Conservation (phyloP, 371 early-diverging fungal genomes). For the Vairimorpha necatrix region DNA sequence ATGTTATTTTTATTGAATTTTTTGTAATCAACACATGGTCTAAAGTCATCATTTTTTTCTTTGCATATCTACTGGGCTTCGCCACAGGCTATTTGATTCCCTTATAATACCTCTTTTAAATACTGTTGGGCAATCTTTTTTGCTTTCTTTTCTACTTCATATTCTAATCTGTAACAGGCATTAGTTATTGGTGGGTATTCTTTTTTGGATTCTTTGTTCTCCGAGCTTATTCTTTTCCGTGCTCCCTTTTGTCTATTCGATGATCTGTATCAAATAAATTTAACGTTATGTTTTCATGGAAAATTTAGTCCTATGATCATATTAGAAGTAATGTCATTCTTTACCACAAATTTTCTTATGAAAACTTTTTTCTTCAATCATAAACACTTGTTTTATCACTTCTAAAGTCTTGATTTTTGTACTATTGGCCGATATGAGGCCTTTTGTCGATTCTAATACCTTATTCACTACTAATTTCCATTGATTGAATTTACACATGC, state of each 20-base stretch:
- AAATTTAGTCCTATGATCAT: background rate
- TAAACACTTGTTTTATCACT: background rate
- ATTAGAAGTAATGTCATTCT: background rate
- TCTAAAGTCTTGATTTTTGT: background rate
- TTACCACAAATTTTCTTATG: background rate
- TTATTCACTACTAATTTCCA: background rate
- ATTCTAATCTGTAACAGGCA: background rate
- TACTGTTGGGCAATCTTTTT: constrained; percentile 1
- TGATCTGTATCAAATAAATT: background rate
- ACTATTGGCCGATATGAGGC: background rate
- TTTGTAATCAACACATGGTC: constrained; percentile 10
- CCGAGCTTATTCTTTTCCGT: background rate
- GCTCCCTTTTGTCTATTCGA: too few species aligned
- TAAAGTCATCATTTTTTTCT: background rate
- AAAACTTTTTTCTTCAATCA: background rate
- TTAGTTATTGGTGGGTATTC: background rate
- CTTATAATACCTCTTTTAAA: constrained; percentile 30
- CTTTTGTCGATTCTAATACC: background rate
- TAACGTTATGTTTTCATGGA: background rate
- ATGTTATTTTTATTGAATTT: constrained; percentile 17
- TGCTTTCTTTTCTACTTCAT: background rate
- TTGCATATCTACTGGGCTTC: background rate
- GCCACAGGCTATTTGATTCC: constrained; percentile 9
- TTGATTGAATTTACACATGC: constrained; percentile 3
- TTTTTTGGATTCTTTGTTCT: background rate